Evolutionary conservation across 164 flowering plant species (phyloP).

Genomic region (Santalum album): DNA sequence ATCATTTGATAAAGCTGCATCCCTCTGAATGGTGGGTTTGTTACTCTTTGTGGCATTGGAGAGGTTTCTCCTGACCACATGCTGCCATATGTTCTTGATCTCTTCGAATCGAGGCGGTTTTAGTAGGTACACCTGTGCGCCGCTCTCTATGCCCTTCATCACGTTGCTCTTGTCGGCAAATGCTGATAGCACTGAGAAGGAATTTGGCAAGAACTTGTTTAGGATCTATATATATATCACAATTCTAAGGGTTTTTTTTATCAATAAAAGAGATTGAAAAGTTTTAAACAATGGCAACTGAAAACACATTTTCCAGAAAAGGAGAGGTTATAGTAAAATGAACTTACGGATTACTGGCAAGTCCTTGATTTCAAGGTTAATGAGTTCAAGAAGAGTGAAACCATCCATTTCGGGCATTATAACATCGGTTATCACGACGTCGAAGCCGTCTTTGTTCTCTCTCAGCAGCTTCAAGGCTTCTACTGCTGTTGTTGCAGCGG

Average conservation of each 20-base stretch:
- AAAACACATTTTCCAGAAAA: too few relatives aligned
- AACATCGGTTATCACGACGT: slow-evolving; percentile 39
- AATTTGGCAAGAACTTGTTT: too few relatives aligned
- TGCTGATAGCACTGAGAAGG: slow-evolving; percentile 28
- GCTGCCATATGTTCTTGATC: slow-evolving; percentile 40
- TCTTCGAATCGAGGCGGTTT: slow-evolving; percentile 27
- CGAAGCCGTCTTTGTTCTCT: slow-evolving; percentile 28
- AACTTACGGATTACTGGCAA: slow-evolving; percentile 42
- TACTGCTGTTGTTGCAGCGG: slow-evolving; percentile 14
- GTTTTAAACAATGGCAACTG: too few relatives aligned
- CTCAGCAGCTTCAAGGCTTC: slow-evolving; percentile 26
- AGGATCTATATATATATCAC: too few relatives aligned
- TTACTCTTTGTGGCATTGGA: too few relatives aligned
- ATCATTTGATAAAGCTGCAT: too few relatives aligned
- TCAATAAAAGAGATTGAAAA: too few relatives aligned
- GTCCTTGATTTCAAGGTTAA: slow-evolving; percentile 42
- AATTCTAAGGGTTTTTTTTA: too few relatives aligned
- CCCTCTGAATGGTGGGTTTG: too few relatives aligned
- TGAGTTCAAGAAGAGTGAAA: slow-evolving; percentile 29
- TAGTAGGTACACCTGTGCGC: slow-evolving; percentile 31
- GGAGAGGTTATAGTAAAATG: too few relatives aligned
- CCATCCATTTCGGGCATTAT: slow-evolving; percentile 43
- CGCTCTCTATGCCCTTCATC: slow-evolving; percentile 31
- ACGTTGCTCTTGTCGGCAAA: slow-evolving; percentile 15
- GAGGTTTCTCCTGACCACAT: slow-evolving; percentile 26